Conservation (phyloP, 345 rosid genomes). For the Eucalyptus curtisii region DNA sequence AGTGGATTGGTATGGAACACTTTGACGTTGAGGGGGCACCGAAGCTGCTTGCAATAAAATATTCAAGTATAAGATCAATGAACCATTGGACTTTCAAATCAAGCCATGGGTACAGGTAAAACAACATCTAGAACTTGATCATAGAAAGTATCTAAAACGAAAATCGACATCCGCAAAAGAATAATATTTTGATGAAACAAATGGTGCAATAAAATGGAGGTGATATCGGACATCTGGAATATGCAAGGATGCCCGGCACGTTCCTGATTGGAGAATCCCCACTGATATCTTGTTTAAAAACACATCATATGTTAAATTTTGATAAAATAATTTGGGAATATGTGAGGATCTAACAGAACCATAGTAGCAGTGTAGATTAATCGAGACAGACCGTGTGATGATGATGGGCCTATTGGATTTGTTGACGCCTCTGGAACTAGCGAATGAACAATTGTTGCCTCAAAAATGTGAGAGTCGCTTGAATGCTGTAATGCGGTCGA, state of each 20-base stretch:
- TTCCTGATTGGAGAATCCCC: no score
- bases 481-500: neutral
- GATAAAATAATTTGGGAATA: no score
- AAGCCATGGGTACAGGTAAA: accelerated
- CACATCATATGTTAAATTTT: neutral
- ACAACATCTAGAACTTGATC: no score
- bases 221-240: accelerated
- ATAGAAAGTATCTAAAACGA: neutral
- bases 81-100: neutral
- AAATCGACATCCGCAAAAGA: no score
- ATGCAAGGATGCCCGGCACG: neutral
- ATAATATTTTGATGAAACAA: neutral
- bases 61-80: neutral
- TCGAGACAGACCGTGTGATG: neutral
- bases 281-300: no score
- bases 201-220: accelerated
- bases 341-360: neutral
- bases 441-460: no score
- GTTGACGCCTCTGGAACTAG: neutral
- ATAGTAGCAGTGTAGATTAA: no score
- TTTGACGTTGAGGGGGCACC: neutral
- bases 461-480: neutral
- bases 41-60: neutral
- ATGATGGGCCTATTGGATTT: neutral
- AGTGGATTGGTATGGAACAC: accelerated